Base-by-base conservation (phyloP, 225 moss, liverwort and hornwort species). In the Anthoceros angustus region DNA sequence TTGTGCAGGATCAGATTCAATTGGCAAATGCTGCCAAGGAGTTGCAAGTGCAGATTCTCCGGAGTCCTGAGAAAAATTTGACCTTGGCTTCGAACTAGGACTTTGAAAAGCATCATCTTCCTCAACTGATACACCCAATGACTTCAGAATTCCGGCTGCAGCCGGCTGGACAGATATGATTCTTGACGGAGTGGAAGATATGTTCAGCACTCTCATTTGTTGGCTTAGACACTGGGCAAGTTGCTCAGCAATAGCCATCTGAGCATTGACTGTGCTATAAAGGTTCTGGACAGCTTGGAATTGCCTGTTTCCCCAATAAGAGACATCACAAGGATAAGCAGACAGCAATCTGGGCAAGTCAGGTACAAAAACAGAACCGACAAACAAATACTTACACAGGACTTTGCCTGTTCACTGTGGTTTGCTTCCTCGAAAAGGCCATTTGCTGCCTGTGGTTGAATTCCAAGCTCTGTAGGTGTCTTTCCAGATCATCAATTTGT, bases 211-310 rank as follows among this genome's bases (percentile, higher is more conserved):
- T 75, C 86, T 84, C 98, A 98, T 92, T 77, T 92, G 88, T 71
- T 87, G 84, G 43, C 77, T 74, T 48, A 98, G 80, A 64, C 82
- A 78, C 63, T 84, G 77, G 66, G 88, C 83, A 40, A 98, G 86
- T 50, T 89, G 85, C 42, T 98, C 92, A 73, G 98, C 98, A 62
- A 84, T 83, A 63, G 85, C 76, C 84, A 92, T 84, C 72, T 92
- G 98, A 66, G 89, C 75, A 66, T 98, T 98, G 55, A 98, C 98
- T 62, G 98, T 92, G 82, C 88, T 89, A 74, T 98, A 98, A 63
- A 98, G 78, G 71, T 92, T 84, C 63, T 98, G 92, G 39, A 80
- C 63, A 42, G 92, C 88, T 64, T 83, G 73, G 72, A 82, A 87
- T 61, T 83, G 84, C 76, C 98, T 98, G 98, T 70, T 72, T 67